Base-by-base conservation (phyloP, 768 basidiomycete genomes). In the Pulveroboletus sp. region DNA sequence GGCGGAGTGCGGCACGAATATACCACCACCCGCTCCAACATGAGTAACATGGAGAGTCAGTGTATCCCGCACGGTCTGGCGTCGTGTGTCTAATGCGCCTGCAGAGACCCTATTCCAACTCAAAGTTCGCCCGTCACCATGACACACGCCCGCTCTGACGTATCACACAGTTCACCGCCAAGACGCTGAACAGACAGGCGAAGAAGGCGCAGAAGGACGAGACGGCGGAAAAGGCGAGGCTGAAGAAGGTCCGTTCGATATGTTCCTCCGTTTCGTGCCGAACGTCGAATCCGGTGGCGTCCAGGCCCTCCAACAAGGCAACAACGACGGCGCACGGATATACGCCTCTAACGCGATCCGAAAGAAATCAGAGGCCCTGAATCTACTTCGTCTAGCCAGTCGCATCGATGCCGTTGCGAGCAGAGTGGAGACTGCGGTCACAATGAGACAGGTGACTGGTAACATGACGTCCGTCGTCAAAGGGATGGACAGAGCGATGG, bases 401-500 rank as follows among this genome's bases (percentile, higher is more conserved):
- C 80, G 94, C 23, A 89, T 98, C 69, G 96, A 99, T 65, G 95
- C 96, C 11, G 96, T 98, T 9, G 90, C 95, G 3, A 93, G 91
- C 62, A 76, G 95, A 22, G 94, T 99, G 1, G 96, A 99, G 73
- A 98, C 96, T 16, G 96, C 96, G 0, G 93, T 98, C 36, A 97
- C 95, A 47, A 97, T 99, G 92, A 82, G 91, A 42, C 82, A 91
- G 70, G 89, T 99, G 34, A 95, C 96, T 26, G 93, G 93, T 4
- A 93, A 86, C 67, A 96, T 99, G 95, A 85, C 92, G 14, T 86
- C 85, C 30, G 96, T 98, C 3, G 96, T 99, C 38, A 85, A 83
- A 61, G 94, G 93, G 29, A 98, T 99, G 96, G 96, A 99, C 68
- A 90, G 87, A 65, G 96, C 96, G 5, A 98, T 99, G 96, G 89